Evolutionary conservation across 2,329 filamentous ascomycete genomes (phyloP).

Genomic region (Aureobasidium sp.): DNA sequence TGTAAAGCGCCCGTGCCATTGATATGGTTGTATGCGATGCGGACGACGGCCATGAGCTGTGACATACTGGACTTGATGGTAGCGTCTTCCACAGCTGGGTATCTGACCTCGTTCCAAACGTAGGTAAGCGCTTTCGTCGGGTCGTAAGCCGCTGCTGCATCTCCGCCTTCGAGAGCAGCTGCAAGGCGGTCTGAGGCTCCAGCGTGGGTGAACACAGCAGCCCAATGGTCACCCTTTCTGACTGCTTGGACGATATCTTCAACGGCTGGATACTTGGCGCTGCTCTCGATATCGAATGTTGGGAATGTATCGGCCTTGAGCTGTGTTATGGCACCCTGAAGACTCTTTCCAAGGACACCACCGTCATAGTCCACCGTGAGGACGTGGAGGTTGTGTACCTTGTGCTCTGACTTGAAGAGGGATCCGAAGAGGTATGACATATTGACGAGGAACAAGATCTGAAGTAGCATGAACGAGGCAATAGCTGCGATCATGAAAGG

Average conservation of each 20-base stretch:
- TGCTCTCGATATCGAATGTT: neutral
- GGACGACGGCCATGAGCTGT: conserved; percentile 26
- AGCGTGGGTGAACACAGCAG: conserved; percentile 20
- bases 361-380: conserved; percentile 25
- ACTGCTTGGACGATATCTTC: conserved; percentile 20
- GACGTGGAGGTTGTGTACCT: conserved; percentile 20
- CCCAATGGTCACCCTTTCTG: conserved; percentile 23
- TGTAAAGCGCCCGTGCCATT: conserved; percentile 24
- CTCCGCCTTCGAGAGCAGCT: conserved; percentile 28
- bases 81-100: conserved; percentile 31
- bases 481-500: conserved; percentile 13
- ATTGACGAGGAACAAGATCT: conserved; percentile 21
- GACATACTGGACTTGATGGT: conserved; percentile 26
- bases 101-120: conserved; percentile 40
- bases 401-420: conserved; percentile 15
- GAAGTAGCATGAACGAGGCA: conserved; percentile 11
- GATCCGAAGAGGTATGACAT: conserved; percentile 22
- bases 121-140: conserved; percentile 28
- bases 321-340: neutral
- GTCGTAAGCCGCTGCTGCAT: conserved; percentile 29
- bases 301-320: conserved; percentile 4
- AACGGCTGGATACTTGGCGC: conserved; percentile 7
- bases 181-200: conserved; percentile 31
- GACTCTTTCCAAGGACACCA: conserved; percentile 14
- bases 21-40: conserved; percentile 26